phyloP scores from a whole-genome alignment of 257 asterid genomes.

The Fraxinus cuspidata region DNA sequence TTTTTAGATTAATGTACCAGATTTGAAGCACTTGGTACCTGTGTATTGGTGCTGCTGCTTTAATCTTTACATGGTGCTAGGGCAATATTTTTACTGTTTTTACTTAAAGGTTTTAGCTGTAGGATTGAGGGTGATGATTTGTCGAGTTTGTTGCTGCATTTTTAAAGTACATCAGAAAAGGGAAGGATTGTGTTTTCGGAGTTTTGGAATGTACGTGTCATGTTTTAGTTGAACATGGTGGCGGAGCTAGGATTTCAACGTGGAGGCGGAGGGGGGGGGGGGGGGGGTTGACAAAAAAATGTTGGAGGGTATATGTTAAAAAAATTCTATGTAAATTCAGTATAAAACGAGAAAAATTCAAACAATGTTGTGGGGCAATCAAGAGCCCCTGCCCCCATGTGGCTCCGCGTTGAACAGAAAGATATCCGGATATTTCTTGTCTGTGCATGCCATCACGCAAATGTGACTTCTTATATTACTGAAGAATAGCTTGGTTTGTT shows the following conservation, averaged over 20 bases:
- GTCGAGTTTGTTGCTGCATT: neutral
- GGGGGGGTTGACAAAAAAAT: too few relatives aligned
- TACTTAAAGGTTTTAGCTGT: neutral
- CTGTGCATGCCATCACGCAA: neutral
- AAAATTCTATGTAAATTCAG: too few relatives aligned
- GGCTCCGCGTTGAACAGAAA: neutral
- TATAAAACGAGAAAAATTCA: too few relatives aligned
- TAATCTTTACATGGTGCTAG: neutral
- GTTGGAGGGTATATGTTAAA: too few relatives aligned
- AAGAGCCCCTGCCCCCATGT: too few relatives aligned
- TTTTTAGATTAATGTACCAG: neutral
- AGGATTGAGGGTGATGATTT: neutral
- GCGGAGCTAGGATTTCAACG: too few relatives aligned
- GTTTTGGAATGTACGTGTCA: neutral
- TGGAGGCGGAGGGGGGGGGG: too few relatives aligned
- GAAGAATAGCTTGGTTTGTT: too few relatives aligned
- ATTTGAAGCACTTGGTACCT: neutral
- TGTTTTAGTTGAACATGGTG: neutral
- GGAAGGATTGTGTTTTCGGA: neutral
- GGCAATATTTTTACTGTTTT: neutral
- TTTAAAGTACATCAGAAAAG: neutral
- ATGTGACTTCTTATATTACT: neutral
- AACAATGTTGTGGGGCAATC: too few relatives aligned
- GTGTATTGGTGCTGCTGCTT: neutral
- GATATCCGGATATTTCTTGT: neutral